These are phyloP conservation scores for Durio zibethinus DNA, from an alignment of 345 rosid species.

Conservation along the genomic window DNA sequence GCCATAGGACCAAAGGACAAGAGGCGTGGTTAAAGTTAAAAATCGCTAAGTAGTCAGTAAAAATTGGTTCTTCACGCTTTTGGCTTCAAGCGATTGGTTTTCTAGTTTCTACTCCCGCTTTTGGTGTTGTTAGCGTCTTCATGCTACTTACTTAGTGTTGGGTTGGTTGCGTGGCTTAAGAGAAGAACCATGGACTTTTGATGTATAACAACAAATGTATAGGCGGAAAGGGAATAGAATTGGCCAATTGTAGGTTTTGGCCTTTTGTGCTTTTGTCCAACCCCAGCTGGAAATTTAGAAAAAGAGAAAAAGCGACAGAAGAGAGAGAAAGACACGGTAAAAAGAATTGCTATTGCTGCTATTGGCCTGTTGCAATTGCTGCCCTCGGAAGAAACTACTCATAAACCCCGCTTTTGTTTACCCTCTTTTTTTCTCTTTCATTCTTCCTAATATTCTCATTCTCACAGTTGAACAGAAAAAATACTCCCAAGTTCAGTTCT, in stretches of 20 bases:
- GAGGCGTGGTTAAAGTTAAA: not conserved
- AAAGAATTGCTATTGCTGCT: slow-evolving; percentile 2
- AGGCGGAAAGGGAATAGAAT: not conserved
- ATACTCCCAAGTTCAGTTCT: not conserved
- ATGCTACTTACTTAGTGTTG: too few relatives aligned
- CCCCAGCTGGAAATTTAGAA: not conserved
- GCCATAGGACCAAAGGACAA: not conserved
- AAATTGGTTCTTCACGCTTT: too few relatives aligned
- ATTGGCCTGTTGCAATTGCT: too few relatives aligned
- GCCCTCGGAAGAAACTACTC: slow-evolving; percentile 24
- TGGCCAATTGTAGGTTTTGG: slow-evolving; percentile 32
- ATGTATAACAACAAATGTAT: too few relatives aligned
- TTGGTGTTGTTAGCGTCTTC: too few relatives aligned
- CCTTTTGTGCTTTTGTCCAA: slow-evolving; percentile 43
- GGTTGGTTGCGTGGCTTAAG: too few relatives aligned
- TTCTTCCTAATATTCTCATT: not conserved
- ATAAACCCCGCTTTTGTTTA: slow-evolving; percentile 19
- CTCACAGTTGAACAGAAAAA: not conserved
- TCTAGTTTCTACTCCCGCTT: too few relatives aligned
- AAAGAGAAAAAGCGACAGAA: not conserved
- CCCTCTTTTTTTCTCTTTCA: not conserved
- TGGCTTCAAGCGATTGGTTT: too few relatives aligned
- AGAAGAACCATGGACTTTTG: too few relatives aligned
- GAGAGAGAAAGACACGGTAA: not conserved
- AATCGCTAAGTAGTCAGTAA: not conserved